Percentiles rank a stretch among this genome's conserved stretches.
These are phyloP conservation scores for Yueomyces sp. DNA, from an alignment of 805 yeast species.

Conservation along the genomic window DNA sequence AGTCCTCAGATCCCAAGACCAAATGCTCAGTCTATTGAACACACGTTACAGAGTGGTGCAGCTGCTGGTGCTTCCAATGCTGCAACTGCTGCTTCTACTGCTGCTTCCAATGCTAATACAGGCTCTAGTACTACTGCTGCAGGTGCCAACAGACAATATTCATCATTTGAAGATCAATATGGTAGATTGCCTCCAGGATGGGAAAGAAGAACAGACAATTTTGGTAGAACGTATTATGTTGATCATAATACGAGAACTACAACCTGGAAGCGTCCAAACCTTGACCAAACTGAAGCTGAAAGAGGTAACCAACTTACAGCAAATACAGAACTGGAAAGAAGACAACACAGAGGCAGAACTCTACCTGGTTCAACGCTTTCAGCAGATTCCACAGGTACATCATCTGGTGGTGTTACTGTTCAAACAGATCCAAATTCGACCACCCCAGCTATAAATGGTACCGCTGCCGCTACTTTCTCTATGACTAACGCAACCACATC, in stretches of 20 bases:
- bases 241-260: conserved; percentile 97
- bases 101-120: conserved; percentile 9
- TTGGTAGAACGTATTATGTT: conserved; percentile 94
- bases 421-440: conserved; percentile 37
- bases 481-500: conserved; percentile 77
- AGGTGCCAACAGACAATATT: conserved; percentile 45
- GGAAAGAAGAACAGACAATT: conserved; percentile 96
- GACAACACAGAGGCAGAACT: conserved; percentile 82
- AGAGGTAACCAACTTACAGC: conserved; percentile 45
- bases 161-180: conserved; percentile 92
- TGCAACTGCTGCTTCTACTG: conserved; percentile 8
- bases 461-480: conserved; percentile 55
- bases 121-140: conserved; percentile 4
- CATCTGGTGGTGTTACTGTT: conserved; percentile 15
- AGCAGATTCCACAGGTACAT: conserved; percentile 4
- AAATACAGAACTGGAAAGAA: conserved; percentile 75
- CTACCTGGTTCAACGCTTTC: conserved; percentile 49
- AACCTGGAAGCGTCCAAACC: conserved; percentile 96
- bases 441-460: conserved; percentile 33
- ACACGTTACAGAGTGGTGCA: conserved; percentile 17
- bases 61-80: conserved; percentile 12
- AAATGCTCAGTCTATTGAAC: conserved; percentile 20
- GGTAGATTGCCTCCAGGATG: conserved; percentile 97
- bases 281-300: conserved; percentile 64
- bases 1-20: conserved; percentile 10